A percentile compares a stretch with the other conserved stretches of the same genome.
Evolutionary conservation across 257 asterid species (phyloP).

Genomic region (Paulownia fortunei): DNA sequence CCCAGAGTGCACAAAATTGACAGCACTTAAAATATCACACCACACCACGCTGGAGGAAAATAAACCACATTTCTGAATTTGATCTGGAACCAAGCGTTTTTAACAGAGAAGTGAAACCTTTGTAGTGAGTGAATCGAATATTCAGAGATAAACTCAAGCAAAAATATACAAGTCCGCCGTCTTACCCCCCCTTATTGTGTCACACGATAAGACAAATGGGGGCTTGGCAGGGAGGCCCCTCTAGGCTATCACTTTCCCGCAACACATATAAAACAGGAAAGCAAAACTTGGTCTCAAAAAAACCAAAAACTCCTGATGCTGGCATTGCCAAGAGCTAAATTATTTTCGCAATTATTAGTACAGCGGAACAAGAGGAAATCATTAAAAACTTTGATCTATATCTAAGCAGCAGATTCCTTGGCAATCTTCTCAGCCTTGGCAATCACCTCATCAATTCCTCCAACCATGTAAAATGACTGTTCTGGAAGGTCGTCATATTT

Average conservation of each 20-base stretch:
- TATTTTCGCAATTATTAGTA: slow-evolving; percentile 70
- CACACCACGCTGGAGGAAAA: neutral
- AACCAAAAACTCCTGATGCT: slow-evolving; percentile 44
- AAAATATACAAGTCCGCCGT: slow-evolving; percentile 60
- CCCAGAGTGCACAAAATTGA: neutral
- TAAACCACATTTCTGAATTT: neutral
- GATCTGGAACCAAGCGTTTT: neutral
- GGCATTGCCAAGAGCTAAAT: slow-evolving; percentile 57
- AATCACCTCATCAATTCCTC: slow-evolving; percentile 93
- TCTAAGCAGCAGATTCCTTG: slow-evolving; percentile 78
- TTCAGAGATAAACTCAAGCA: slow-evolving; percentile 38
- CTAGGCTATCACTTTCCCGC: slow-evolving; percentile 46
- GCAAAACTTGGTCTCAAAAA: slow-evolving; percentile 39
- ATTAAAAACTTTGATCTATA: slow-evolving; percentile 23
- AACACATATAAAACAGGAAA: slow-evolving; percentile 37
- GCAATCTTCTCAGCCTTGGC: slow-evolving; percentile 99
- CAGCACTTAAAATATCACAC: neutral
- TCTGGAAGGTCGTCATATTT: slow-evolving; percentile 90
- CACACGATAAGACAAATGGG: slow-evolving; percentile 47
- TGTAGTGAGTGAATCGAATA: slow-evolving; percentile 23
- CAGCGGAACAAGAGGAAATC: slow-evolving; percentile 31
- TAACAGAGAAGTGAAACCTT: neutral
- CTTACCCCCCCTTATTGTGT: slow-evolving; percentile 53
- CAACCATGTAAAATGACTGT: slow-evolving; percentile 96
- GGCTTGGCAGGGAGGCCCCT: slow-evolving; percentile 43